A percentile compares a stretch with the other conserved stretches of the same genome.
Evolutionary conservation across 129 eudicot genomes (phyloP).

Genomic region (Saposhnikovia divaricata): DNA sequence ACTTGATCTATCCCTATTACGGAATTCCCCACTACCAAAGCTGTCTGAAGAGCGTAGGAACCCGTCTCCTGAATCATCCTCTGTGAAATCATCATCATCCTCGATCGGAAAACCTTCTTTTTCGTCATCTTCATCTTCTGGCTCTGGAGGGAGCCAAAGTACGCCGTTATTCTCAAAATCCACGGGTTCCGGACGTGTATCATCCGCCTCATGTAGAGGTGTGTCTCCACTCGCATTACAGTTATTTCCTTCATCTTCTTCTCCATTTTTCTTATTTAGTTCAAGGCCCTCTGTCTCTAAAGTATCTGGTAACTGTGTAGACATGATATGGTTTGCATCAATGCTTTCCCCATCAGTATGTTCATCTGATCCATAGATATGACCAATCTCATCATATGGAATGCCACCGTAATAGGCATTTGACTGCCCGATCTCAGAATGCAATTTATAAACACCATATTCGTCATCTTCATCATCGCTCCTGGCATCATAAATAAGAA

Average conservation of each 20-base stretch:
- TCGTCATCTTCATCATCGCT: slow-evolving; percentile 49
- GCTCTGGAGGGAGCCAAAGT: slow-evolving; percentile 61
- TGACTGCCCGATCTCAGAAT: slow-evolving; percentile 15
- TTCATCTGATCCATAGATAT: slow-evolving; percentile 18
- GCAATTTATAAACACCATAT: slow-evolving; percentile 19
- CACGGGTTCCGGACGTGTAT: slow-evolving; percentile 29
- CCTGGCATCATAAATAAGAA: slow-evolving; percentile 18
- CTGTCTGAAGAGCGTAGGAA: slow-evolving; percentile 35
- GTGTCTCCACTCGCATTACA: slow-evolving; percentile 21
- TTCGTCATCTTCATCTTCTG: slow-evolving; percentile 62
- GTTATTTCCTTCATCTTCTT: slow-evolving; percentile 19
- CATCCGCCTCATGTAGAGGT: slow-evolving; percentile 20
- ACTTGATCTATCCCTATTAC: slow-evolving; percentile 38
- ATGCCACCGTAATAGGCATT: slow-evolving; percentile 19
- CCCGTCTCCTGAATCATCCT: slow-evolving; percentile 37
- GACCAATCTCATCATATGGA: slow-evolving; percentile 24
- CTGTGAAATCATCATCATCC: slow-evolving; percentile 34
- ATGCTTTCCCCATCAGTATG: slow-evolving; percentile 19
- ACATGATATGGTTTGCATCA: slow-evolving; percentile 14
- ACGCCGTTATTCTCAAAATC: slow-evolving; percentile 46
- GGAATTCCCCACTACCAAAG: slow-evolving; percentile 28
- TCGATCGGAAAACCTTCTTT: slow-evolving; percentile 31
- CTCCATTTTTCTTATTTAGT: slow-evolving; percentile 10
- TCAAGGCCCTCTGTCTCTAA: slow-evolving; percentile 14
- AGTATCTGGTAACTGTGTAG: slow-evolving; percentile 16